Conservation (phyloP, 768 basidiomycete species). For the Lentinus brumalis region DNA sequence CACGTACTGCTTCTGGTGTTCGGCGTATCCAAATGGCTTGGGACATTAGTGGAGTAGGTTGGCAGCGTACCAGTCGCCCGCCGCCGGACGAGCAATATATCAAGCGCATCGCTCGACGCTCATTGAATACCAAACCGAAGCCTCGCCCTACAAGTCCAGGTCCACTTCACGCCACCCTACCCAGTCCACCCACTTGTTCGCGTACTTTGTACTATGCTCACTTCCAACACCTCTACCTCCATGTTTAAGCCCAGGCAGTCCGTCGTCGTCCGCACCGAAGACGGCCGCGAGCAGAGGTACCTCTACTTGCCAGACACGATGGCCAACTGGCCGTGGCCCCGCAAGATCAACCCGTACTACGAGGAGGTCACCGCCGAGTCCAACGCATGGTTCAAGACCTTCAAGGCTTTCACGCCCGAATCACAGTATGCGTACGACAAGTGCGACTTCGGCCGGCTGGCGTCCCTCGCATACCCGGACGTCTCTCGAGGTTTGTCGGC, state of each 20-base stretch:
- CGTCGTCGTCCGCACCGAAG: neutral
- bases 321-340: slow-evolving; percentile 34
- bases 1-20: too few relatives aligned
- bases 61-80: too few relatives aligned
- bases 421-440: slow-evolving; percentile 30
- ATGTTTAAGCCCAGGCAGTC: neutral
- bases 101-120: too few relatives aligned
- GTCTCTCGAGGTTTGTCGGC: slow-evolving; percentile 9
- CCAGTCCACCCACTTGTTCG: neutral
- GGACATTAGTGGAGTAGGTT: too few relatives aligned
- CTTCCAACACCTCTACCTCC: neutral
- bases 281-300: neutral
- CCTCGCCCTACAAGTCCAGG: too few relatives aligned
- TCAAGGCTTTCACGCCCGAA: slow-evolving; percentile 28
- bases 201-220: neutral
- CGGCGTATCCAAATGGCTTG: too few relatives aligned
- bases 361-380: slow-evolving; percentile 30
- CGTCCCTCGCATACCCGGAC: slow-evolving; percentile 14
- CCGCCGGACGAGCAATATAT: too few relatives aligned
- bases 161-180: too few relatives aligned
- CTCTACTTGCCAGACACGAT: slow-evolving; percentile 30
- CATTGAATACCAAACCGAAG: too few relatives aligned
- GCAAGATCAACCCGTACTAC: slow-evolving; percentile 31
- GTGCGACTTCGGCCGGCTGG: slow-evolving; percentile 22
- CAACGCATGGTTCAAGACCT: slow-evolving; percentile 29